phyloP scores from a whole-genome alignment of 2,329 filamentous ascomycete genomes.

The Hymenoscyphus fraxineus region DNA sequence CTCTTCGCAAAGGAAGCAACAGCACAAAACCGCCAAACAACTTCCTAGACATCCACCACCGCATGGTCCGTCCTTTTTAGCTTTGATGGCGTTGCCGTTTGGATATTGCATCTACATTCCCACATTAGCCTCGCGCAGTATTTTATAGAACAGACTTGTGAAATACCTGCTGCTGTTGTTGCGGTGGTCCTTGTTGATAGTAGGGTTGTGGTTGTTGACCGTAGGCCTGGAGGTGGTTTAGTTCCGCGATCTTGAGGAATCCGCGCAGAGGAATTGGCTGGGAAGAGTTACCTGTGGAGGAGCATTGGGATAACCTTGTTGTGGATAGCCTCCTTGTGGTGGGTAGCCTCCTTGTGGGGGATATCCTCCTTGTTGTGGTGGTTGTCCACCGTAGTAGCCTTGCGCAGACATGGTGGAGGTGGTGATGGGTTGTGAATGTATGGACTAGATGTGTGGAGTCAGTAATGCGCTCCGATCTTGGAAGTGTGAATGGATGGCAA shows the following conservation, averaged over 20 bases:
- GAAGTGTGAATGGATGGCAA: not conserved
- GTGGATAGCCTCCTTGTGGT: conserved; percentile 4
- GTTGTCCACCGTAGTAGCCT: conserved; percentile 35
- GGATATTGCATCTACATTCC: conserved; percentile 27
- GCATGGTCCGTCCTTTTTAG: conserved; percentile 34
- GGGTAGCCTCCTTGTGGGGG: conserved; percentile 4
- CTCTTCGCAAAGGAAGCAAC: conserved; percentile 50
- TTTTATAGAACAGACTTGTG: too few relatives aligned
- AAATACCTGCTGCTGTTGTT: not conserved
- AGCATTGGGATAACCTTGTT: not conserved
- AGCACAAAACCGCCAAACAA: conserved; percentile 47
- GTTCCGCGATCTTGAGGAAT: not conserved
- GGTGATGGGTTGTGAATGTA: not conserved
- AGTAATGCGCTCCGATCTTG: not conserved
- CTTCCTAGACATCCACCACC: conserved; percentile 42
- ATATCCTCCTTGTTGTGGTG: conserved; percentile 17
- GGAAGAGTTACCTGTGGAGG: conserved; percentile 15
- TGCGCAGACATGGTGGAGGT: conserved; percentile 33
- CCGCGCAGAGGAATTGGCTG: not conserved
- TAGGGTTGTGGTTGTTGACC: conserved; percentile 16
- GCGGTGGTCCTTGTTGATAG: not conserved
- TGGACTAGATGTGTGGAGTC: not conserved
- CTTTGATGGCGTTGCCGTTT: not conserved
- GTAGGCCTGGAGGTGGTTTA: conserved; percentile 1
- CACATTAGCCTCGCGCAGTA: too few relatives aligned